Base-by-base conservation (phyloP, 495 filamentous ascomycete genomes). In the Pyrenopolyporus hunteri region DNA sequence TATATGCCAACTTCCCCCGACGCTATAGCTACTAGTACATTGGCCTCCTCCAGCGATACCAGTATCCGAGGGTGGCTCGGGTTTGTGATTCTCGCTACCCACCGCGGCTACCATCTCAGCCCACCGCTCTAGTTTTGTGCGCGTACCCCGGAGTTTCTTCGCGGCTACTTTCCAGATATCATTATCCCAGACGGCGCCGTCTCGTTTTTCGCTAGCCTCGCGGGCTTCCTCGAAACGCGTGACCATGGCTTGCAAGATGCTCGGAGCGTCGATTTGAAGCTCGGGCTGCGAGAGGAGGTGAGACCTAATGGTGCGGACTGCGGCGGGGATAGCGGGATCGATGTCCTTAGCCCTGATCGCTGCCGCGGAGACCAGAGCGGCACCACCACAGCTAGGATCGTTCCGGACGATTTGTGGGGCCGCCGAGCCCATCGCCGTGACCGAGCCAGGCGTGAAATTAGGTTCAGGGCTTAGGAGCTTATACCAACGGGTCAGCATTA, bases 401-500 rank as follows among this genome's bases (percentile, higher is more conserved):
- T 39, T 35, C 3, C 51, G 56, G 2, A 46, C 50, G 2, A 50
- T 36, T 6, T 56, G 50, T 7, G 25, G 1, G 0, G 16, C 6
- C 3, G 33, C 13, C 1, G 40, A 9, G 14, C 26, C 3, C 11
- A 49, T 17, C 9, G 45, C n/a, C 8, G 50, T 7, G 31, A 22
- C 14, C 8, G 39, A 23, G 16, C 13, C 22, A 11, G 32, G 55
- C 5, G 23, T 37, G 28, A 37, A 32, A 19, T 28, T 49, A 13
- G 52, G 25, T 20, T 39, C 43, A 2, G 68, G 68, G 5, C 62
- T 58, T 2, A 62, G 56, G 3, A 70, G 42, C 45, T 68, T 73
- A 26, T 63, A 71, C 73, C 74, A 75, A 17, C 73, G 71, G 16
- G 70, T 54, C n/a, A 78, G 64, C 62, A 72, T 73, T 33, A 59